phyloP scores from a whole-genome alignment of 805 yeast genomes.

The Myxozyma sirexii region DNA sequence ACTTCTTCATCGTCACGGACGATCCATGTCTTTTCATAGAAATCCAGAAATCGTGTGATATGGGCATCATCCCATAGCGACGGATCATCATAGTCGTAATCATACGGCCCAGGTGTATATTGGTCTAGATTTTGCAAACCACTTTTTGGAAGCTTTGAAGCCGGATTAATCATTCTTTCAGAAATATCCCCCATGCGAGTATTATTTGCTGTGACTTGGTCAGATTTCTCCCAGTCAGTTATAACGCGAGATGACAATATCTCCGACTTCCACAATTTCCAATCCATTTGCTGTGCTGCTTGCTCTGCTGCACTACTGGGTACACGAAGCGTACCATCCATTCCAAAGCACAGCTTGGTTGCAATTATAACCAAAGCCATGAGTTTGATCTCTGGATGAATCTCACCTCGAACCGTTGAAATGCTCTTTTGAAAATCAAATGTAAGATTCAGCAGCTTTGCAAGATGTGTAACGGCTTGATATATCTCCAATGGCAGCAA shows the following conservation, averaged over 20 bases:
- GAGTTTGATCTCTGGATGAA: slow-evolving; percentile 28
- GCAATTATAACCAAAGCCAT: slow-evolving; percentile 26
- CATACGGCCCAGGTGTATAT: not conserved
- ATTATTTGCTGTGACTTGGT: not conserved
- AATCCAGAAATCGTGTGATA: slow-evolving; percentile 20
- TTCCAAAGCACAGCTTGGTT: slow-evolving; percentile 32
- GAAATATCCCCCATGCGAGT: slow-evolving; percentile 13
- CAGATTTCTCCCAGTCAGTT: slow-evolving; percentile 12
- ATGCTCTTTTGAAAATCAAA: slow-evolving; percentile 4
- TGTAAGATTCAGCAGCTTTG: not conserved
- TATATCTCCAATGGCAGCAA: slow-evolving; percentile 29
- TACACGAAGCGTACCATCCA: slow-evolving; percentile 23
- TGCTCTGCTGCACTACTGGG: slow-evolving; percentile 17
- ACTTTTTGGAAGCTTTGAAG: not conserved
- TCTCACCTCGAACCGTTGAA: not conserved
- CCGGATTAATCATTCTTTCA: slow-evolving; percentile 6
- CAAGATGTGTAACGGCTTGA: slow-evolving; percentile 17
- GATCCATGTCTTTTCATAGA: slow-evolving; percentile 24
- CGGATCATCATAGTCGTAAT: slow-evolving; percentile 13
- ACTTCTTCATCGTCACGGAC: slow-evolving; percentile 20
- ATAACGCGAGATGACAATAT: slow-evolving; percentile 6
- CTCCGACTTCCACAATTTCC: slow-evolving; percentile 26
- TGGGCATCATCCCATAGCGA: slow-evolving; percentile 21
- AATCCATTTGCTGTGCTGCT: slow-evolving; percentile 26
- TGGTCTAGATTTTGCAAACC: not conserved